Evolutionary conservation across 75 land plant species (phyloP), one percentile per base, ranked within the genome.

Genomic region (Pinus tabuliformis): DNA sequence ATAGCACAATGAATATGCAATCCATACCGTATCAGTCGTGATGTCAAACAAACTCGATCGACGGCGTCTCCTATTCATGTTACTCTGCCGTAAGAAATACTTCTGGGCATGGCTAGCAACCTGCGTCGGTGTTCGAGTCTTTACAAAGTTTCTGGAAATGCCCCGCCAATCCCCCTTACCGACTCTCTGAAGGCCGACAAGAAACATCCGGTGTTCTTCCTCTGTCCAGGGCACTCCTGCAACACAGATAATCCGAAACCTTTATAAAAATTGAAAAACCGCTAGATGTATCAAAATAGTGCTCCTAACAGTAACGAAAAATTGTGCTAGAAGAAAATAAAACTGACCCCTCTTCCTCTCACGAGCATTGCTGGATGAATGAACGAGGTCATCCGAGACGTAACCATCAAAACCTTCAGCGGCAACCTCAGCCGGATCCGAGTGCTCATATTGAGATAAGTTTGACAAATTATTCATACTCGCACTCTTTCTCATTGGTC

Each of bases 31-130:
- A 73, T 73, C 74, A 6, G 74, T 73, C 56, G 74, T 73, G 56
- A 86, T 86, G 59, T 88, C 90, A 68, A 88, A 88, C 49, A 88
- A 77, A 74, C 90, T 88, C 30, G 89, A 88, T 24, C 90, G 73
- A 15, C 90, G 76, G 75, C 84, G 80, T 77, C 84, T 76, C 57
- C 87, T 88, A 78, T 77, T 88, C 49, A 86, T 45, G 57, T 80
- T 88, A 70, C 73, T 83, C 79, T 82, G 82, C 57, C 90, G 73
- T 45, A 88, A 77, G 77, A 88, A 88, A 60, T 88, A 86, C 82
- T 88, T 88, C 78, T 88, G 90, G 2, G 90, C 90, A 58, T 88
- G 90, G 54, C 90, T 88, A n/a, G 88, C 90, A 20, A 88, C 90
- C 77, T 88, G 90, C 0, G 90, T 88, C 24, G 90, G 90, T n/a